Evolutionary conservation across 208 protist genomes (phyloP).

Genomic region (Trypanosoma avium): DNA sequence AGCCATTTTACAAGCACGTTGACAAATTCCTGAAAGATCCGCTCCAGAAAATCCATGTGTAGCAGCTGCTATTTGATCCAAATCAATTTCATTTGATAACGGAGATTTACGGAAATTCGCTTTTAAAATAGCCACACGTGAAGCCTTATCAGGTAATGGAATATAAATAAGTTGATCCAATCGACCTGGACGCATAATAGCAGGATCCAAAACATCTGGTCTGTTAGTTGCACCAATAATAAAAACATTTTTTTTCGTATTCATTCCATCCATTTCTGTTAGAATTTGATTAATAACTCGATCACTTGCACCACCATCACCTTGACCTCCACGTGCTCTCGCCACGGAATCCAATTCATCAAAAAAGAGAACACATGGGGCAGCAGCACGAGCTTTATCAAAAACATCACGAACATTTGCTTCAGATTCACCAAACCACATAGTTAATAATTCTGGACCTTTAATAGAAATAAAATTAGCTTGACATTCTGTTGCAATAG

Average conservation of each 20-base stretch:
- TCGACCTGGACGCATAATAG: slow-evolving; percentile 98
- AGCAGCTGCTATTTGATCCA: slow-evolving; percentile 94
- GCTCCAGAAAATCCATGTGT: slow-evolving; percentile 99
- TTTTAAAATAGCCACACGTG: slow-evolving; percentile 97
- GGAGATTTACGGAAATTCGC: slow-evolving; percentile 98
- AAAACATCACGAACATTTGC: slow-evolving; percentile 99
- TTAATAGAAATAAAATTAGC: slow-evolving; percentile 99
- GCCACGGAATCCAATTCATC: slow-evolving; percentile 99
- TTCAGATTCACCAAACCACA: slow-evolving; percentile 99
- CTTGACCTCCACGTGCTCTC: slow-evolving; percentile 93
- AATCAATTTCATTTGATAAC: slow-evolving; percentile 95
- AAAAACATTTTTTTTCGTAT: slow-evolving; percentile 99
- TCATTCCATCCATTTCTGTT: slow-evolving; percentile 99
- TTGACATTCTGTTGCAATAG: slow-evolving; percentile 99
- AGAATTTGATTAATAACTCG: slow-evolving; percentile 99
- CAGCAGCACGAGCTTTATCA: slow-evolving; percentile 99
- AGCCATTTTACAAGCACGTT: slow-evolving; percentile 92
- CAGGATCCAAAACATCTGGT: slow-evolving; percentile 99
- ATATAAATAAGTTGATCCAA: slow-evolving; percentile 99
- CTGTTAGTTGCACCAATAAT: slow-evolving; percentile 99
- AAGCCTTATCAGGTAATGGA: slow-evolving; percentile 98
- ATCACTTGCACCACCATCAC: slow-evolving; percentile 99
- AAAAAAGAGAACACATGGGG: slow-evolving; percentile 99
- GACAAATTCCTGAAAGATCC: slow-evolving; percentile 95
- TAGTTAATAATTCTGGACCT: slow-evolving; percentile 99